Evolutionary conservation across 1,284 basidiomycete species (phyloP), one percentile per base, ranked within the genome.

Genomic region (Cerioporus squamosus): DNA sequence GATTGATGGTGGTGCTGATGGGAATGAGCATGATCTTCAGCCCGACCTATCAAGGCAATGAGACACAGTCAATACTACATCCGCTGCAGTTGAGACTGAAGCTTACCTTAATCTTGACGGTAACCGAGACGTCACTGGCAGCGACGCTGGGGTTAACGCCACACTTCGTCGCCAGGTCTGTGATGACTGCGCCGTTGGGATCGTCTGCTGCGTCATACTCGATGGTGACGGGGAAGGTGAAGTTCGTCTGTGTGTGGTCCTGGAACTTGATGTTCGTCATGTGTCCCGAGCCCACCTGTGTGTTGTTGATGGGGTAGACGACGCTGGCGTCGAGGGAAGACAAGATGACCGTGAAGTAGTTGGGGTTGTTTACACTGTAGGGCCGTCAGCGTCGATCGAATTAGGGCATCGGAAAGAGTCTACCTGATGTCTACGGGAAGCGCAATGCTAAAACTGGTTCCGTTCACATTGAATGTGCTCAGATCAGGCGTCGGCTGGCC

Each of bases 211-310:
- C 77, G 38, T 85, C 83, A 76, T 96, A 97, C 49, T 82, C 79
- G 54, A 97, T 79, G 3, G 81, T 71, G 73, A 96, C 90, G 1
- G 94, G 94, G 77, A 97, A 93, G 0, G 85, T 84, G 75, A 95
- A 86, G 54, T 87, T 90, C 3, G 88, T 93, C 64, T 83, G 80
- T 3, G 81, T 75, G 69, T 90, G 79, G 10, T 88, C 80, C 6
- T 78, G 69, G 71, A 97, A 90, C 39, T 84, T 80, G 59, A 94
- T 75, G 66, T 88, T 78, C 33, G 79, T 77, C 49, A 85, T 67
- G 18, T 77, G 75, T 29, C 95, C 92, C 44, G 82, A 81, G n/a
- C 94, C 94, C 53, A 93, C 74, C 44, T 79, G 68, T 31, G 85
- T 86, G 63, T 86, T 81, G 66, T 87, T 84, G 63, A 90, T 85